Evolutionary conservation across 768 basidiomycete species (phyloP).

Genomic region (Mycena vulgaris): DNA sequence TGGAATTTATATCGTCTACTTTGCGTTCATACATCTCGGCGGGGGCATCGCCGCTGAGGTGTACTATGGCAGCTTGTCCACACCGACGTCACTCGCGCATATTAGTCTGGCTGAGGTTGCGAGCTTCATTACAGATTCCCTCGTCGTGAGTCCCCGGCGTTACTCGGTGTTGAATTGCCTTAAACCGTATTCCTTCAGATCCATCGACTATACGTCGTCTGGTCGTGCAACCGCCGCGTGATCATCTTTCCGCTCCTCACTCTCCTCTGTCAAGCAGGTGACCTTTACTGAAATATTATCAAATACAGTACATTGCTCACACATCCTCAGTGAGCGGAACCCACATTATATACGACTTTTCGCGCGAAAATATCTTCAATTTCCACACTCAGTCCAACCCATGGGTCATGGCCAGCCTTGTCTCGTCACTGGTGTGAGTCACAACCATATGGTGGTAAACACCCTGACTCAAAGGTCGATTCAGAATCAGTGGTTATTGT

Average conservation of each 20-base stretch:
- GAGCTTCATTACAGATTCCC: neutral
- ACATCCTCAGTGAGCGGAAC: too few species aligned
- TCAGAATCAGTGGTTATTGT: conserved; percentile 14
- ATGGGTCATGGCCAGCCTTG: neutral
- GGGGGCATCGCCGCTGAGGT: neutral
- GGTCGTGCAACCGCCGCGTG: neutral
- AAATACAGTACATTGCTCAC: neutral
- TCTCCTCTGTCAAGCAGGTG: neutral
- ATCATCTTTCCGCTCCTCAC: neutral
- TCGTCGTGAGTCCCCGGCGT: neutral
- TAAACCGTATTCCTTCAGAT: neutral
- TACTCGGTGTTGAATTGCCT: too few species aligned
- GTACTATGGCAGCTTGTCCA: neutral
- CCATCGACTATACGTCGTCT: neutral
- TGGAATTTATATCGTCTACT: neutral
- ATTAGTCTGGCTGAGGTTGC: neutral
- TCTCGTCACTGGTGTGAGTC: neutral
- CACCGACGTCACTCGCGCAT: neutral
- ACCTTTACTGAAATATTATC: too few species aligned
- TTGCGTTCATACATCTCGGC: neutral
- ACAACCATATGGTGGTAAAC: neutral
- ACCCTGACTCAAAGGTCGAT: neutral
- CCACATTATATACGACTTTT: conserved; percentile 5
- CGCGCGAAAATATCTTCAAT: conserved; percentile 18
- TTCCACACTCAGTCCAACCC: conserved; percentile 5